Conservation (phyloP, 192 early-diverging fungal species). For the Backusella mclennaniae region DNA sequence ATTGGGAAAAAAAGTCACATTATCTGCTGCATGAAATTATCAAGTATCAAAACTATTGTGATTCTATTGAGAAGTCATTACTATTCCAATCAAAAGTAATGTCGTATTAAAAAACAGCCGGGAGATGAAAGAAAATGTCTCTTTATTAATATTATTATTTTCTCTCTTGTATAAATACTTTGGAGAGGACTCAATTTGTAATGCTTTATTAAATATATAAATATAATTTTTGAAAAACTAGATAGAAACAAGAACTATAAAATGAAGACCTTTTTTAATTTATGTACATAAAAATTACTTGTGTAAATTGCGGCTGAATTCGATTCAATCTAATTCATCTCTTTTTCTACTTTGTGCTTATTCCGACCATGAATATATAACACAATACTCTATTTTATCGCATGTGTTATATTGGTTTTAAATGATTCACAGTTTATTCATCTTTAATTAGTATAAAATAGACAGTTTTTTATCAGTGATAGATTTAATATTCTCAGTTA, state of each 20-base stretch:
- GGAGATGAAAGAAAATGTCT: too few species aligned
- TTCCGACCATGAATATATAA: too few species aligned
- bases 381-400: too few species aligned
- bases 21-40: constrained; percentile 76
- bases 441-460: not conserved
- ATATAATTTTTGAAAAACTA: too few species aligned
- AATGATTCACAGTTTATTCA: not conserved
- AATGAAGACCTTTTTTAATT: too few species aligned
- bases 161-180: not conserved
- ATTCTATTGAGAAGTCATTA: constrained; percentile 57
- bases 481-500: not conserved
- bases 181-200: not conserved
- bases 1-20: constrained; percentile 76
- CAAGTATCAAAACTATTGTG: constrained; percentile 78
- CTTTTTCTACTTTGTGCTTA: too few species aligned
- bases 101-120: not conserved
- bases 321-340: too few species aligned
- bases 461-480: not conserved
- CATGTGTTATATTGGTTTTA: not conserved
- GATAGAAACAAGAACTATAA: too few species aligned
- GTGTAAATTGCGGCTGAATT: too few species aligned
- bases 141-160: not conserved
- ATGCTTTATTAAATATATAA: not conserved
- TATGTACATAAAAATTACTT: too few species aligned
- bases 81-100: constrained; percentile 5